Conservation (phyloP, 2,329 filamentous ascomycete species). For the Didymella pomorum region DNA sequence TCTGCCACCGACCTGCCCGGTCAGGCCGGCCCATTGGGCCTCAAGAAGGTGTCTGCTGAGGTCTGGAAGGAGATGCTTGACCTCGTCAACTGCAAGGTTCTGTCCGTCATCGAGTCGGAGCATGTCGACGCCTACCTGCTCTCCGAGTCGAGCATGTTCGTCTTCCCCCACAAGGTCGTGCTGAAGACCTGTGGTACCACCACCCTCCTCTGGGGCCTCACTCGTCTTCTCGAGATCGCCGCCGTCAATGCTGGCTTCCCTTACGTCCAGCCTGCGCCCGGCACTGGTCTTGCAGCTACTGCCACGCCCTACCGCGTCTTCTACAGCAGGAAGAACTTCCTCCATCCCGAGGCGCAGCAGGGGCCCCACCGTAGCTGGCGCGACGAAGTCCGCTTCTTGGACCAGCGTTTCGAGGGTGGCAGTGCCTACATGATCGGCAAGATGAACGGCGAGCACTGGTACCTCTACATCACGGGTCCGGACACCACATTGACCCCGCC, state of each 20-base stretch:
- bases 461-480: slow-evolving; percentile 93
- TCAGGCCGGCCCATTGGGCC: slow-evolving; percentile 73
- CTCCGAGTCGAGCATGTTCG: slow-evolving; percentile 99
- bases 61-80: slow-evolving; percentile 97
- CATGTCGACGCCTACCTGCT: slow-evolving; percentile 95
- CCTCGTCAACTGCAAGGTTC: slow-evolving; percentile 96
- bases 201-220: slow-evolving; percentile 86
- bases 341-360: slow-evolving; percentile 92
- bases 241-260: slow-evolving; percentile 89
- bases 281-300: slow-evolving; percentile 73
- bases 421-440: slow-evolving; percentile 99
- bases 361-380: slow-evolving; percentile 98
- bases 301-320: slow-evolving; percentile 95
- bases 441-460: slow-evolving; percentile 99
- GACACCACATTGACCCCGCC: slow-evolving; percentile 82
- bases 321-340: slow-evolving; percentile 98
- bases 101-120: slow-evolving; percentile 92
- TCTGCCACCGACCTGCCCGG: slow-evolving; percentile 76
- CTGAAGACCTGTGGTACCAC: slow-evolving; percentile 98
- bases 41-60: slow-evolving; percentile 85
- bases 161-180: slow-evolving; percentile 99
- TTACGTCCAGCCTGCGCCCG: slow-evolving; percentile 72
- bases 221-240: slow-evolving; percentile 91
- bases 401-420: slow-evolving; percentile 88
- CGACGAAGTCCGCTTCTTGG: slow-evolving; percentile 90